Evolutionary conservation across 2,329 filamentous ascomycete species (phyloP).

Genomic region (Fusarium sp.): DNA sequence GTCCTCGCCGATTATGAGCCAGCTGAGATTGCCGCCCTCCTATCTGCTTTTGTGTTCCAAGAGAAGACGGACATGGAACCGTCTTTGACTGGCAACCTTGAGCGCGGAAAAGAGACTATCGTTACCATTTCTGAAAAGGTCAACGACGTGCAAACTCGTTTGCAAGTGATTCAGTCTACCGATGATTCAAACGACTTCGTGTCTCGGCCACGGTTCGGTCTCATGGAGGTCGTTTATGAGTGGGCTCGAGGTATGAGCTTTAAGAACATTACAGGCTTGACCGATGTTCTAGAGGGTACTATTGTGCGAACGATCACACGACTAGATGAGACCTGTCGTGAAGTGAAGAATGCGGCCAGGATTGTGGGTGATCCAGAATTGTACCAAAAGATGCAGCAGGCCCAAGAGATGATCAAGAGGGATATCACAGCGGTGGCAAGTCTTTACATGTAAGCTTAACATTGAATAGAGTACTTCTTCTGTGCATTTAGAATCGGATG

Average conservation of each 20-base stretch:
- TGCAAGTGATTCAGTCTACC: slow-evolving; percentile 90
- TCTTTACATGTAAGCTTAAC: slow-evolving; percentile 79
- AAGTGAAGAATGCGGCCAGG: slow-evolving; percentile 96
- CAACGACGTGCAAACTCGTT: slow-evolving; percentile 86
- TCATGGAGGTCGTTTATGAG: slow-evolving; percentile 98
- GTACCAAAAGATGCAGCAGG: slow-evolving; percentile 96
- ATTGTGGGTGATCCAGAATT: slow-evolving; percentile 94
- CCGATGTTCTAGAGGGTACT: slow-evolving; percentile 95
- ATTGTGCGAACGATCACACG: slow-evolving; percentile 95
- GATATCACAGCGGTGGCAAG: slow-evolving; percentile 93
- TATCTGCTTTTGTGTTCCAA: slow-evolving; percentile 97
- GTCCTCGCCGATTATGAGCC: slow-evolving; percentile 95
- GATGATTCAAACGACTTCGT: slow-evolving; percentile 96
- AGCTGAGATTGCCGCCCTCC: slow-evolving; percentile 92
- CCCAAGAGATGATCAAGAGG: slow-evolving; percentile 97
- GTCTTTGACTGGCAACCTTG: slow-evolving; percentile 82
- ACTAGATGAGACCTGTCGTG: slow-evolving; percentile 93
- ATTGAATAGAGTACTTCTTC: slow-evolving; percentile 1
- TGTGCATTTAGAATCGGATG: background rate
- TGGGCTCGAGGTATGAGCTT: slow-evolving; percentile 99
- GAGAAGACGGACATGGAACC: slow-evolving; percentile 91
- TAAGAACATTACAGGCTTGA: slow-evolving; percentile 95
- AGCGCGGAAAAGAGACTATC: slow-evolving; percentile 86
- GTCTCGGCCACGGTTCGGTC: slow-evolving; percentile 85
- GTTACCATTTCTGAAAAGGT: slow-evolving; percentile 92